Evolutionary conservation across 352 stramenopile genomes (phyloP).

Genomic region (Globisporangium recalcitrans): DNA sequence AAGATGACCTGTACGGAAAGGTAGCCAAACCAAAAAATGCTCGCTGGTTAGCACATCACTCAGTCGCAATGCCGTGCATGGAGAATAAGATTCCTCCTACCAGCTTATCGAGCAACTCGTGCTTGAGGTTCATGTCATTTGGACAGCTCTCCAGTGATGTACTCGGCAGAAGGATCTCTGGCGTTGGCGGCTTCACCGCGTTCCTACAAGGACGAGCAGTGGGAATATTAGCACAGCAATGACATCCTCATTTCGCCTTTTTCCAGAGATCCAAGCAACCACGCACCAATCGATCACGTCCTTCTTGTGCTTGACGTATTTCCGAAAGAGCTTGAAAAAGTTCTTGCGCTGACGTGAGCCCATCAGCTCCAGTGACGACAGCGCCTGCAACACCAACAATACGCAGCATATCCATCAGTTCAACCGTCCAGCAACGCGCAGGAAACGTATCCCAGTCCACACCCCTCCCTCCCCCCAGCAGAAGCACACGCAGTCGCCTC

Average conservation of each 20-base stretch:
- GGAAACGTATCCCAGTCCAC: too few species aligned
- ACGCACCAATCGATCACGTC: constrained; percentile 74
- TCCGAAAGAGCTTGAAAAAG: constrained; percentile 88
- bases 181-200: constrained; percentile 67
- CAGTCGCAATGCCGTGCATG: not conserved
- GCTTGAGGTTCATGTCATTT: constrained; percentile 89
- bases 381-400: constrained; percentile 29
- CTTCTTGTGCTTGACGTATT: constrained; percentile 84
- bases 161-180: constrained; percentile 64
- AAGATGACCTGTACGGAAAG: constrained; percentile 79
- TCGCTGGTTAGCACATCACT: not conserved
- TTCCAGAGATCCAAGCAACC: not conserved
- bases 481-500: too few species aligned
- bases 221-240: not conserved
- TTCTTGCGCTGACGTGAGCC: constrained; percentile 74
- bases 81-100: constrained; percentile 27
- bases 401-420: not conserved
- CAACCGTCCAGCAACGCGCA: not conserved
- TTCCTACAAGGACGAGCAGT: constrained; percentile 39
- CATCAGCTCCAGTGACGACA: constrained; percentile 79
- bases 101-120: constrained; percentile 94
- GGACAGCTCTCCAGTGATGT: constrained; percentile 83
- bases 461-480: too few species aligned
- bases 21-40: not conserved
- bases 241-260: not conserved